Evolutionary conservation across 176 grass and related monocot species (phyloP).

Genomic region (Stipa capillata): DNA sequence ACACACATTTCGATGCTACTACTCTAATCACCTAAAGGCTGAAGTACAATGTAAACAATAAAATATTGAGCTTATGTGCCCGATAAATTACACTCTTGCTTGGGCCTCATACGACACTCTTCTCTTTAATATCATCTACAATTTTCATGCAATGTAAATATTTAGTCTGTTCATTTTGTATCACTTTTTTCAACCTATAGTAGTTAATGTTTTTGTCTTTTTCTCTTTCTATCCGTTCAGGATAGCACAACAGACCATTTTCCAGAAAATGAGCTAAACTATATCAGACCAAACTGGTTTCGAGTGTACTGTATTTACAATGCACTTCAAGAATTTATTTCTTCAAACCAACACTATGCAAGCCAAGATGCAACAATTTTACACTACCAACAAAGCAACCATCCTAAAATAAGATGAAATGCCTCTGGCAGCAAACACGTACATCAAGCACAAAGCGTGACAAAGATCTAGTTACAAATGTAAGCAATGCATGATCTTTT

Average conservation of each 20-base stretch:
- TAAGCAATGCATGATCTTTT: background rate
- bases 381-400: background rate
- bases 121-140: background rate
- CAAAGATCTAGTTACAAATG: background rate
- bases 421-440: background rate
- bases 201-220: background rate
- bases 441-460: background rate
- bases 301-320: background rate
- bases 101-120: background rate
- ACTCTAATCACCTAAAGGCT: background rate
- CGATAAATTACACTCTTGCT: background rate
- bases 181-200: background rate
- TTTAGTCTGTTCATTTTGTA: background rate
- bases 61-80: background rate
- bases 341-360: background rate
- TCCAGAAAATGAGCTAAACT: background rate
- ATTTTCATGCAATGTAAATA: background rate
- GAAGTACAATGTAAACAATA: background rate
- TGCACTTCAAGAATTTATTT: background rate
- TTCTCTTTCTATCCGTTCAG: background rate
- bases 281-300: background rate
- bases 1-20: background rate
- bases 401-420: conserved; percentile 1
- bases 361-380: background rate
- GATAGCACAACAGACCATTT: background rate